These are phyloP conservation scores for Aspergillus ibericus DNA, from an alignment of 2,329 filamentous ascomycete species.

Conservation along the genomic window DNA sequence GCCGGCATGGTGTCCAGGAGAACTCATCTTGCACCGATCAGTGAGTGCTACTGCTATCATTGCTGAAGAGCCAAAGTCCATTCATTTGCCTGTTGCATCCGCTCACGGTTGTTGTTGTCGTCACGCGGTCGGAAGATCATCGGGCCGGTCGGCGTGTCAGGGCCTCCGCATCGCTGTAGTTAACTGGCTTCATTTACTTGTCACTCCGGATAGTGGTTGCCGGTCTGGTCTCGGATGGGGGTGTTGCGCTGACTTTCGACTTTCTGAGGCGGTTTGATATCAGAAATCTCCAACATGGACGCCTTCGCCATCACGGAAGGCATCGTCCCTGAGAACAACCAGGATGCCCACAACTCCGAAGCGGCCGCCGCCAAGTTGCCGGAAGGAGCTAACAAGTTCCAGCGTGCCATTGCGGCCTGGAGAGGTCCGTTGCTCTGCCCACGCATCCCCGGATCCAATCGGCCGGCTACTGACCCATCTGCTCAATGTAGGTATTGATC, in stretches of 20 bases:
- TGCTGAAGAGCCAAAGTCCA: too few species aligned
- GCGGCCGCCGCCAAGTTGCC: slow-evolving; percentile 32
- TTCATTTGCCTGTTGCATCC: too few species aligned
- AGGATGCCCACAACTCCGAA: slow-evolving; percentile 27
- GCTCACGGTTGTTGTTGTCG: background rate
- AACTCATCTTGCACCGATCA: background rate
- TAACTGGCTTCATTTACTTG: slow-evolving; percentile 10
- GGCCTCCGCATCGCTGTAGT: slow-evolving; percentile 26
- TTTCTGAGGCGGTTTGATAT: background rate
- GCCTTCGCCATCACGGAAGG: slow-evolving; percentile 44
- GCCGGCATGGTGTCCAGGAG: background rate
- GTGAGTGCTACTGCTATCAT: background rate
- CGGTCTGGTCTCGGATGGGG: slow-evolving; percentile 27
- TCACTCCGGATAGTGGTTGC: slow-evolving; percentile 8
- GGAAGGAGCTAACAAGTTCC: slow-evolving; percentile 85
- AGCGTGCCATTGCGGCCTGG: slow-evolving; percentile 94
- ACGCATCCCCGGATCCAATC: background rate
- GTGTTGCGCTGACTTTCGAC: slow-evolving; percentile 14
- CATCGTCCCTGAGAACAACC: slow-evolving; percentile 34
- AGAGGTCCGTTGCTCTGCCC: slow-evolving; percentile 62
- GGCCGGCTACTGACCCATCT: slow-evolving; percentile 3
- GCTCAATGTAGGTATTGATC: slow-evolving; percentile 69
- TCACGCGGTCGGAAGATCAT: slow-evolving; percentile 34
- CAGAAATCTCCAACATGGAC: slow-evolving; percentile 39
- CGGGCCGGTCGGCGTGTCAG: slow-evolving; percentile 35